A percentile compares a stretch with the other conserved stretches of the same genome.
Evolutionary conservation across 257 asterid species (phyloP).

Genomic region (Capsicum baccatum): DNA sequence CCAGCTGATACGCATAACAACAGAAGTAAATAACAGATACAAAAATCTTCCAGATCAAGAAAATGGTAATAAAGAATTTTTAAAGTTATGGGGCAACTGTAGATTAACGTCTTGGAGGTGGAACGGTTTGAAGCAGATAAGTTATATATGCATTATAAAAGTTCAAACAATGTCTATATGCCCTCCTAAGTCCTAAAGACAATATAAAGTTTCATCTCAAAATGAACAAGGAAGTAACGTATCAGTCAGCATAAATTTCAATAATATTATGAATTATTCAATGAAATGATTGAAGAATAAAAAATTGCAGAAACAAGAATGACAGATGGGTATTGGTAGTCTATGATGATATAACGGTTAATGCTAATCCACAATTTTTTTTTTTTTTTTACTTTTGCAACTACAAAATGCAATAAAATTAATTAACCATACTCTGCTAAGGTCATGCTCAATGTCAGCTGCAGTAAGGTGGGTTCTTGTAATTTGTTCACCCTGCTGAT

Average conservation of each 20-base stretch:
- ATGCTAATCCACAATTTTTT: not conserved
- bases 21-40: not conserved
- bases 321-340: not conserved
- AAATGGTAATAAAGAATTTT: not conserved
- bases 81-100: not conserved
- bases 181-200: slow-evolving; percentile 5
- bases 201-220: not conserved
- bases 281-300: slow-evolving; percentile 7
- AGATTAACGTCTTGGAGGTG: not conserved
- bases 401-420: not conserved
- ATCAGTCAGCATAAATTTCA: not conserved
- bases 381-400: not conserved
- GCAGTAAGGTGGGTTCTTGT: slow-evolving; percentile 76
- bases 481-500: slow-evolving; percentile 97
- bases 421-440: slow-evolving; percentile 75
- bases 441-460: slow-evolving; percentile 88
- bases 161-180: not conserved
- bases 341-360: not conserved
- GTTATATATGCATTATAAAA: slow-evolving; percentile 5
- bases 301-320: slow-evolving; percentile 16
- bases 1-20: not conserved
- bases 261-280: not conserved
- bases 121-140: not conserved
- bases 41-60: slow-evolving; percentile 10
- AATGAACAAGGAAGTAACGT: slow-evolving; percentile 11